These are phyloP conservation scores for Globisporangium cystogenes DNA, from an alignment of 352 stramenopile genomes.

Conservation along the genomic window DNA sequence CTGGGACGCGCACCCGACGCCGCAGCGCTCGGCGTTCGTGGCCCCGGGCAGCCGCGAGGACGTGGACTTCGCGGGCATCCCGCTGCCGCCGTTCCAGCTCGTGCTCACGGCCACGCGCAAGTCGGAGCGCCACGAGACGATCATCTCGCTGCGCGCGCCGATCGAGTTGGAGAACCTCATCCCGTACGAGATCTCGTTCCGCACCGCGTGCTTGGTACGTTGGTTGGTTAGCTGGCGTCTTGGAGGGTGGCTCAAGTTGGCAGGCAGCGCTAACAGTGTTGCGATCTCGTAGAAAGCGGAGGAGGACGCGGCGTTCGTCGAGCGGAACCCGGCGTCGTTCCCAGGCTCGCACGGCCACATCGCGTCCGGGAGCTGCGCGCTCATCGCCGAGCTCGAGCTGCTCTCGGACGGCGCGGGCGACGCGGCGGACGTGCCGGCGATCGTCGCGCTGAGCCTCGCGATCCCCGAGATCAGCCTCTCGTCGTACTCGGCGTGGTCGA, in stretches of 20 bases:
- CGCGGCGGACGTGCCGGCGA: constrained; percentile 39
- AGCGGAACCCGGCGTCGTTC: constrained; percentile 62
- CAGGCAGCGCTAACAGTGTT: too few species aligned
- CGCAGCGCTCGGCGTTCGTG: constrained; percentile 10
- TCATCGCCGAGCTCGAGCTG: constrained; percentile 68
- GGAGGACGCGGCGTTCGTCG: constrained; percentile 51
- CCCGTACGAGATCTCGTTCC: constrained; percentile 64
- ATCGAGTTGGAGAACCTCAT: constrained; percentile 75
- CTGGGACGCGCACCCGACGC: constrained; percentile 40
- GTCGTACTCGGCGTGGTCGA: constrained; percentile 49
- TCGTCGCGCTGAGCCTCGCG: constrained; percentile 67
- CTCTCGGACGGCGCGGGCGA: constrained; percentile 34
- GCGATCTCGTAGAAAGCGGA: constrained; percentile 51
- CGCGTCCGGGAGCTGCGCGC: constrained; percentile 43
- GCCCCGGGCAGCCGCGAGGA: background rate
- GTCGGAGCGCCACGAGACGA: constrained; percentile 71
- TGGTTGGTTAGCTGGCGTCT: background rate
- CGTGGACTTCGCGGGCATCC: constrained; percentile 17
- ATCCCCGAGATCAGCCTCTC: constrained; percentile 55
- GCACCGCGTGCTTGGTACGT: constrained; percentile 65
- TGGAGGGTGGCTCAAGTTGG: background rate
- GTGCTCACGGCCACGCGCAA: constrained; percentile 67
- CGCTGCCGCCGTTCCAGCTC: constrained; percentile 65
- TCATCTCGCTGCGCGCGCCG: constrained; percentile 58
- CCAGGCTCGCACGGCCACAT: constrained; percentile 50